Evolutionary conservation across 1,139 yeast species (phyloP).

Genomic region (Taiozyma sp.): DNA sequence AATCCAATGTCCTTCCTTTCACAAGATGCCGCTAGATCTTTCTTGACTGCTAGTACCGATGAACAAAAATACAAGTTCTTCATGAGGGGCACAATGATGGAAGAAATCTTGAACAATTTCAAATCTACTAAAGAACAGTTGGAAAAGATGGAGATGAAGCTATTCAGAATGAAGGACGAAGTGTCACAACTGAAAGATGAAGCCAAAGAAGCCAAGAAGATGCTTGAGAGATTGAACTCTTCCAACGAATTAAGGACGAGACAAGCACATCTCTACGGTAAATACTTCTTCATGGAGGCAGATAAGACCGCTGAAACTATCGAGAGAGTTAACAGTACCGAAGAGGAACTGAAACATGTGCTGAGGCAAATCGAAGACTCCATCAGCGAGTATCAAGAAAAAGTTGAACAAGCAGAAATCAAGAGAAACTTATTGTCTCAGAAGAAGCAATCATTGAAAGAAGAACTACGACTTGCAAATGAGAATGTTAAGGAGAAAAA

Average conservation of each 20-base stretch:
- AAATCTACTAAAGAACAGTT: slow-evolving; percentile 36
- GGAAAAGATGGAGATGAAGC: slow-evolving; percentile 34
- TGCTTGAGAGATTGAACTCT: slow-evolving; percentile 27
- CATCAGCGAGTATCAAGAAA: slow-evolving; percentile 9
- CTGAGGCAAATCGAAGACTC: slow-evolving; percentile 22
- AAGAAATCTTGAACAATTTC: slow-evolving; percentile 52
- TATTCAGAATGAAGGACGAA: slow-evolving; percentile 34
- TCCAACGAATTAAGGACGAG: slow-evolving; percentile 36
- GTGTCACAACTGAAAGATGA: slow-evolving; percentile 25
- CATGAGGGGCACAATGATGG: slow-evolving; percentile 73
- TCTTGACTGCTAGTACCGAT: slow-evolving; percentile 70
- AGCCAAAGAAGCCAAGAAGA: slow-evolving; percentile 36
- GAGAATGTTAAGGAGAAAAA: not conserved
- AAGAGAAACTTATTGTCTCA: slow-evolving; percentile 23
- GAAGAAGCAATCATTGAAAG: slow-evolving; percentile 20
- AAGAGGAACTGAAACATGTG: slow-evolving; percentile 23
- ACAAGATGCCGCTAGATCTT: slow-evolving; percentile 92
- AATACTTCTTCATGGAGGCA: slow-evolving; percentile 57
- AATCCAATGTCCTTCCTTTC: slow-evolving; percentile 92
- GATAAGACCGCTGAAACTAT: slow-evolving; percentile 16
- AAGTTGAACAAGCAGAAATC: slow-evolving; percentile 19
- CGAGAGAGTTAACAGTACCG: slow-evolving; percentile 23
- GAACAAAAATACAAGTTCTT: slow-evolving; percentile 66
- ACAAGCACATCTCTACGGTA: slow-evolving; percentile 48
- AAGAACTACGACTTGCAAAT: slow-evolving; percentile 13